Conservation (phyloP, 495 filamentous ascomycete species). For the Aspergillus nidulans region DNA sequence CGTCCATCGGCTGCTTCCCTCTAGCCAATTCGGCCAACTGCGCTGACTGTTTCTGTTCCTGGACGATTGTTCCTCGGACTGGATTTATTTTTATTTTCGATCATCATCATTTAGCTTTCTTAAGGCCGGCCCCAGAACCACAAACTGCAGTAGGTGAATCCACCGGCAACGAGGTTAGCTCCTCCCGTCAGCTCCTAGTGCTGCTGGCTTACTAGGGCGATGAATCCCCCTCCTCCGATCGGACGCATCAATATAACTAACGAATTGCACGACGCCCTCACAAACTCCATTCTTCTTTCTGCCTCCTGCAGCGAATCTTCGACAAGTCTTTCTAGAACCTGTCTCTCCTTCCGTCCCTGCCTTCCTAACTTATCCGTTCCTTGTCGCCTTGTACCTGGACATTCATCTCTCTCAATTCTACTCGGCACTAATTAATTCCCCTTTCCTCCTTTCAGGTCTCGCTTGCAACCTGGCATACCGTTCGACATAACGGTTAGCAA, state of each 20-base stretch:
- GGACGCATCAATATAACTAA: conserved; percentile 20
- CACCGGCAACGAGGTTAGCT: conserved; percentile 10
- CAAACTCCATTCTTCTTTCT: neutral
- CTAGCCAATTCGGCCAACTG: neutral
- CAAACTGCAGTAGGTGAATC: neutral
- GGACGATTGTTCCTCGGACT: neutral
- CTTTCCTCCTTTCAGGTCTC: neutral
- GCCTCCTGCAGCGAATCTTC: conserved; percentile 1
- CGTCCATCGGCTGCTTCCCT: neutral
- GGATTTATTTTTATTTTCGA: neutral
- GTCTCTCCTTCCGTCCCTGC: neutral
- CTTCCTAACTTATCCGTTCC: neutral
- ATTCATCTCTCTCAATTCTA: conserved; percentile 3
- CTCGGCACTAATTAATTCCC: neutral
- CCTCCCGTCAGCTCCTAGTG: conserved; percentile 12
- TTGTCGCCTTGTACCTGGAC: neutral
- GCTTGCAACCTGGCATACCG: neutral
- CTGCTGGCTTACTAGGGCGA: neutral
- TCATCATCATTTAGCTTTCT: neutral
- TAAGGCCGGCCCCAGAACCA: neutral
- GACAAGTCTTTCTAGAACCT: conserved; percentile 1
- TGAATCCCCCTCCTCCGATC: conserved; percentile 17
- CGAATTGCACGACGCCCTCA: conserved; percentile 18
- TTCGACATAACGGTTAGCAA: neutral
- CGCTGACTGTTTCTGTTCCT: neutral